phyloP scores from a whole-genome alignment of 352 stramenopile species.

The Pythium oligandrum region DNA sequence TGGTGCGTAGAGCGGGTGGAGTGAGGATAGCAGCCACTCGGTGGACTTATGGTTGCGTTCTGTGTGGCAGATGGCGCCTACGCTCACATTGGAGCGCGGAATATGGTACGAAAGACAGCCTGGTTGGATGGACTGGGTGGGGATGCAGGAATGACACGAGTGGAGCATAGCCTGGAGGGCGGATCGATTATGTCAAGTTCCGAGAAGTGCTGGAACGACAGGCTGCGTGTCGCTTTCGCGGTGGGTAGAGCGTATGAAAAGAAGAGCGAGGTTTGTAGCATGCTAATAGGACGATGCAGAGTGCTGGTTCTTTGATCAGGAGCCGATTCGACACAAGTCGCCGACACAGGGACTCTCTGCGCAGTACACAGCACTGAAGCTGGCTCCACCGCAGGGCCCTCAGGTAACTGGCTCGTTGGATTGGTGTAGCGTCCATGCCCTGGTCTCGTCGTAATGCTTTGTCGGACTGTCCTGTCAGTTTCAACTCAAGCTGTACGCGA shows the following conservation, averaged over 20 bases:
- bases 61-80: constrained; percentile 51
- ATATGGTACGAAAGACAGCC: constrained; percentile 22
- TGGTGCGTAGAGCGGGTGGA: too few species aligned
- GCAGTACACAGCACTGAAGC: constrained; percentile 67
- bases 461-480: constrained; percentile 32
- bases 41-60: too few species aligned
- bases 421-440: neutral
- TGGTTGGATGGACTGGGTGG: neutral
- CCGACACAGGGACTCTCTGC: constrained; percentile 26
- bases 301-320: constrained; percentile 87
- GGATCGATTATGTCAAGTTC: constrained; percentile 71
- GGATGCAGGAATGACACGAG: neutral
- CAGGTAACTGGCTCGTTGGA: constrained; percentile 30
- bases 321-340: constrained; percentile 39
- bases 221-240: constrained; percentile 37
- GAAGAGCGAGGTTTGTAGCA: neutral
- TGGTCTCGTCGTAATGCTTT: neutral
- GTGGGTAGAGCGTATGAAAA: constrained; percentile 17
- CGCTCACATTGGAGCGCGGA: constrained; percentile 51
- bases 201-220: constrained; percentile 50
- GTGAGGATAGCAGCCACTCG: too few species aligned
- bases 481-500: constrained; percentile 79
- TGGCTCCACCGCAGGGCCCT: constrained; percentile 62
- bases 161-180: constrained; percentile 28
- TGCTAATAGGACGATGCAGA: constrained; percentile 25